These are phyloP conservation scores for Pythium brassicae DNA, from an alignment of 352 stramenopile species.

Conservation along the genomic window DNA sequence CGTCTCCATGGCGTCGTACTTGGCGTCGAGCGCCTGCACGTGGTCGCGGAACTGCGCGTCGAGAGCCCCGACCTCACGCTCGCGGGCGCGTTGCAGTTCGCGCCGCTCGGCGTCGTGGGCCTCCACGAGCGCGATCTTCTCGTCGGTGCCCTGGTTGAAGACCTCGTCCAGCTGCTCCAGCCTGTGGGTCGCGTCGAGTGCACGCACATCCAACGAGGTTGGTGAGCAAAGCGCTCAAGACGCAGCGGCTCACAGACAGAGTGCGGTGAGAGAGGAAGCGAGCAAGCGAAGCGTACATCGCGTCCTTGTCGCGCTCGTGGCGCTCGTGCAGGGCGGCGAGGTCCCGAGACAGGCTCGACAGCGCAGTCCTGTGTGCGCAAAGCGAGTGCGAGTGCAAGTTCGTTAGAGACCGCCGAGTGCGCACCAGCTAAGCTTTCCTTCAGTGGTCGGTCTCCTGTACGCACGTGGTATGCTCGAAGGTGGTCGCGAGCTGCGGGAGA, in stretches of 20 bases:
- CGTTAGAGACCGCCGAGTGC: background rate
- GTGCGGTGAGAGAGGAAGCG: no score
- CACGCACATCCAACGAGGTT: background rate
- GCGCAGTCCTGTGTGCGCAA: constrained; percentile 16
- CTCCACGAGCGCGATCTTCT: constrained; percentile 36
- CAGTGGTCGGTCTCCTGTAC: constrained; percentile 1
- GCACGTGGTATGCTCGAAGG: constrained; percentile 36
- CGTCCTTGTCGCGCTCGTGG: constrained; percentile 27
- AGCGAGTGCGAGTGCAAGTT: background rate
- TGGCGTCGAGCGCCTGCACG: constrained; percentile 25
- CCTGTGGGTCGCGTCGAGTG: constrained; percentile 10
- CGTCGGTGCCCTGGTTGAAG: constrained; percentile 37
- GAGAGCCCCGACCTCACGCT: constrained; percentile 17
- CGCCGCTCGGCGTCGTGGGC: constrained; percentile 27
- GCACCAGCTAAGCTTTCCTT: background rate
- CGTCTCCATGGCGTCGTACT: constrained; percentile 23
- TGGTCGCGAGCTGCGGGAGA: constrained; percentile 28
- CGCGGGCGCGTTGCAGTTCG: constrained; percentile 23
- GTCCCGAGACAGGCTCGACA: constrained; percentile 36
- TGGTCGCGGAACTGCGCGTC: constrained; percentile 22
- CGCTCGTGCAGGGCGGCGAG: constrained; percentile 41
- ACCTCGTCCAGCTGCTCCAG: constrained; percentile 30
- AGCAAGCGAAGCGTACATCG: constrained; percentile 24
- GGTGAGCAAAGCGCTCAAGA: background rate
- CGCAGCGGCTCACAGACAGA: no score